These are phyloP conservation scores for Abelmoschus esculentus DNA, from an alignment of 345 rosid species.

Conservation along the genomic window DNA sequence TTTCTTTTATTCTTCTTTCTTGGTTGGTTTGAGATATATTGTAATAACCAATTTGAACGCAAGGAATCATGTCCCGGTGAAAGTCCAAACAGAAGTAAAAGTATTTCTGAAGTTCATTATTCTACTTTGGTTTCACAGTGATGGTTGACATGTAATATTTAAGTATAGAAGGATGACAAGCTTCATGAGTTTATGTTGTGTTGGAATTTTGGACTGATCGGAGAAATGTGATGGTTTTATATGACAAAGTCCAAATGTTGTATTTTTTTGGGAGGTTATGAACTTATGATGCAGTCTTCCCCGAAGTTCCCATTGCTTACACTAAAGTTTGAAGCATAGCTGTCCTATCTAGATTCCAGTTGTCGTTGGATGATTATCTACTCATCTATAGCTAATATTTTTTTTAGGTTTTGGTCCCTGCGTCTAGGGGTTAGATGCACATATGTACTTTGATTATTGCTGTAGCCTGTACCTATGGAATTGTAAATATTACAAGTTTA, in stretches of 20 bases:
- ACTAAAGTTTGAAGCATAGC: neutral
- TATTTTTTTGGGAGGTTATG: neutral
- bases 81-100: neutral
- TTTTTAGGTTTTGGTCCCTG: neutral
- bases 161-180: neutral
- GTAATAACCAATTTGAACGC: neutral
- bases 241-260: neutral
- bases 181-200: constrained; percentile 5
- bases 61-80: neutral
- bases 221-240: neutral
- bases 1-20: neutral
- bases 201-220: neutral
- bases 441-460: neutral
- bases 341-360: neutral
- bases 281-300: neutral
- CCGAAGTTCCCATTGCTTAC: neutral
- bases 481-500: neutral
- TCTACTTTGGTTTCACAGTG: neutral
- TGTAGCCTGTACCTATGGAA: neutral
- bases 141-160: neutral
- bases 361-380: neutral
- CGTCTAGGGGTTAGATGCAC: neutral
- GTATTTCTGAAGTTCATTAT: neutral
- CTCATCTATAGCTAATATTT: neutral
- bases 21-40: neutral